phyloP scores from a whole-genome alignment of 805 yeast species.

The Candida verbasci region DNA sequence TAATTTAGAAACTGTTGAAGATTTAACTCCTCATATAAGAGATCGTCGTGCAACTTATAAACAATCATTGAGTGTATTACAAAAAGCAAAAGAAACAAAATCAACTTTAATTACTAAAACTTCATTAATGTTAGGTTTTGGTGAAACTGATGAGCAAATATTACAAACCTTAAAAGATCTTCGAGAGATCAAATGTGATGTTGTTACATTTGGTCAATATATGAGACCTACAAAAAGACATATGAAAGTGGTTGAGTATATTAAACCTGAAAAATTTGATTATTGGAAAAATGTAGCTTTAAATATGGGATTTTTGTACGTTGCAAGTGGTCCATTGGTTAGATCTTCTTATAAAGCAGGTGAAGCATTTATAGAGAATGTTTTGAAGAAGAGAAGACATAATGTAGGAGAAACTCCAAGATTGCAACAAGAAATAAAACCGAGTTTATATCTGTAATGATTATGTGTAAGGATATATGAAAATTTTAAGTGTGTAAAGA shows the following conservation, averaged over 20 bases:
- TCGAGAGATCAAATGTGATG: slow-evolving; percentile 76
- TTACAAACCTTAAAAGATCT: slow-evolving; percentile 71
- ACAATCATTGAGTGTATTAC: slow-evolving; percentile 75
- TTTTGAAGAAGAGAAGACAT: slow-evolving; percentile 68
- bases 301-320: slow-evolving; percentile 88
- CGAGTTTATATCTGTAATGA: slow-evolving; percentile 8
- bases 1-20: slow-evolving; percentile 95
- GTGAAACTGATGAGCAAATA: slow-evolving; percentile 91
- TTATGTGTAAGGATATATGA: too few species aligned
- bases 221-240: slow-evolving; percentile 99
- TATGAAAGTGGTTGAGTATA: slow-evolving; percentile 95
- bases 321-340: slow-evolving; percentile 96
- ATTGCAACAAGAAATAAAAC: slow-evolving; percentile 19
- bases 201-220: slow-evolving; percentile 97
- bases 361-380: slow-evolving; percentile 94
- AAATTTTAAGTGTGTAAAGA: too few species aligned
- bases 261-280: slow-evolving; percentile 91
- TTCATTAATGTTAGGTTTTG: slow-evolving; percentile 93
- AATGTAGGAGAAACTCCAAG: slow-evolving; percentile 42
- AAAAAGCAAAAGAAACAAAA: slow-evolving; percentile 73
- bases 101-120: slow-evolving; percentile 85
- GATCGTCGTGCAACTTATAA: slow-evolving; percentile 95
- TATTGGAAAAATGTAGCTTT: slow-evolving; percentile 85
- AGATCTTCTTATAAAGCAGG: slow-evolving; percentile 98
- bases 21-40: slow-evolving; percentile 86